These are phyloP conservation scores for Aspergillus niger DNA, from an alignment of 2,329 filamentous ascomycete genomes.

Conservation along the genomic window DNA sequence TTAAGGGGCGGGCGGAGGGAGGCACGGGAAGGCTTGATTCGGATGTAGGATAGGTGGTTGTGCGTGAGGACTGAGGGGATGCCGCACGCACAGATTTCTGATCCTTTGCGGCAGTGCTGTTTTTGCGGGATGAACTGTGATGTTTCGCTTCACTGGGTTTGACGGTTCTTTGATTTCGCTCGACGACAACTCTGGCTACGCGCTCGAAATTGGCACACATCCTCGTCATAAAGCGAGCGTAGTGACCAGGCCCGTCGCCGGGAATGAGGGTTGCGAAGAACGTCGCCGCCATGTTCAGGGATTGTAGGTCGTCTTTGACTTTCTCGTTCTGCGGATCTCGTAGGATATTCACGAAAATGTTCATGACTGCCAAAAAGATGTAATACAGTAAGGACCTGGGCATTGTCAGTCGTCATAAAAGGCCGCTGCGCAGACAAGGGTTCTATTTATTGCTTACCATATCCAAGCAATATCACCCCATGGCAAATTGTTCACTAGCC, in stretches of 20 bases:
- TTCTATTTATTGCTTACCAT: slow-evolving; percentile 63
- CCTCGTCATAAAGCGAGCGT: slow-evolving; percentile 84
- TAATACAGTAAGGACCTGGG: slow-evolving; percentile 83
- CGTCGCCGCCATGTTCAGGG: slow-evolving; percentile 86
- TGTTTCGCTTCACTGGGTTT: slow-evolving; percentile 32
- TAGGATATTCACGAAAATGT: slow-evolving; percentile 87
- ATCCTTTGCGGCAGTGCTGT: background rate
- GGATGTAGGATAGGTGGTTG: slow-evolving; percentile 4
- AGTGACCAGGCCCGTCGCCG: slow-evolving; percentile 74
- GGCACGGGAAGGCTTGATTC: slow-evolving; percentile 14
- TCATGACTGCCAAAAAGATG: slow-evolving; percentile 87
- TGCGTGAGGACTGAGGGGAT: slow-evolving; percentile 20
- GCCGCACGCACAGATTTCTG: background rate
- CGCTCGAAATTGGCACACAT: slow-evolving; percentile 91
- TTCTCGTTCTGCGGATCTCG: slow-evolving; percentile 84
- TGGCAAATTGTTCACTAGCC: slow-evolving; percentile 88
- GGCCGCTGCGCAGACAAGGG: background rate
- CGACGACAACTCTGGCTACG: slow-evolving; percentile 81
- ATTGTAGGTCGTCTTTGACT: slow-evolving; percentile 77
- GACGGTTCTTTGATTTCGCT: slow-evolving; percentile 78
- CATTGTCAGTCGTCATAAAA: slow-evolving; percentile 10
- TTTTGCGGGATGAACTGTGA: slow-evolving; percentile 21
- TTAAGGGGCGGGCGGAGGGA: slow-evolving; percentile 7
- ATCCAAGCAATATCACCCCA: slow-evolving; percentile 92
- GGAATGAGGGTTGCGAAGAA: slow-evolving; percentile 84